Base-by-base conservation (phyloP, 2,329 filamentous ascomycete genomes). In the Pseudogymnoascus sp. region DNA sequence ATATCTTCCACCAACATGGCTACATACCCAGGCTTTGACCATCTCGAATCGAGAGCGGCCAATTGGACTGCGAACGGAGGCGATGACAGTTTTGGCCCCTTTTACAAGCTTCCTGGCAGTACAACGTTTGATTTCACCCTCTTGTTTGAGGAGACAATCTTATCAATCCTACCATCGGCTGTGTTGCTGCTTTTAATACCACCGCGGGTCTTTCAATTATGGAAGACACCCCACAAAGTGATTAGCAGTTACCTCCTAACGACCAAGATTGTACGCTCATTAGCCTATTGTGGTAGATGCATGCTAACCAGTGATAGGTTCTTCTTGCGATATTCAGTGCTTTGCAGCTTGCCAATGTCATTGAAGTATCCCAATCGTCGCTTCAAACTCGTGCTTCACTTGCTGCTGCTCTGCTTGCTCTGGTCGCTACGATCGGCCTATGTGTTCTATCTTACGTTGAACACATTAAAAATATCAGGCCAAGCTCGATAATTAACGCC, bases 81-180 rank as follows among this genome's bases (percentile, higher is more conserved):
- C 29, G 65, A 67, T 52, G 63, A 63, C 58, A 65, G 25, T 27
- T 67, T 67, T 48, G 66, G 66, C 2, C 66, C 66, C 3, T 62
- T 66, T 15, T 60, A 66, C 13, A 1, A 65, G 9, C 31, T 63
- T 31, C 61, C 63, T 29, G 61, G 60, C 12, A 60, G 31, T 31
- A 15, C 10, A 18, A 63, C 64, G 21, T 69, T 70, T 31, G 67
- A 70, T 60, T 71, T 71, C 62, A 69, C 68, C 37, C 63, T 71
- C 15, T 52, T 70, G 0, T 71, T 71, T 42, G 69, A 71, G 60
- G 68, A 71, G 58, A 64, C 67, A 8, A 68, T 70, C 8, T 52
- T 71, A 13, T 67, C 68, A 15, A 69, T 71, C n/a, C 35, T 52
- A 29, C 69, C 69, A 6, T 67, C 67, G 4, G 59, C 64, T 61